These are phyloP conservation scores for Xylogone sp. DNA, from an alignment of 2,329 filamentous ascomycete genomes.

Conservation along the genomic window DNA sequence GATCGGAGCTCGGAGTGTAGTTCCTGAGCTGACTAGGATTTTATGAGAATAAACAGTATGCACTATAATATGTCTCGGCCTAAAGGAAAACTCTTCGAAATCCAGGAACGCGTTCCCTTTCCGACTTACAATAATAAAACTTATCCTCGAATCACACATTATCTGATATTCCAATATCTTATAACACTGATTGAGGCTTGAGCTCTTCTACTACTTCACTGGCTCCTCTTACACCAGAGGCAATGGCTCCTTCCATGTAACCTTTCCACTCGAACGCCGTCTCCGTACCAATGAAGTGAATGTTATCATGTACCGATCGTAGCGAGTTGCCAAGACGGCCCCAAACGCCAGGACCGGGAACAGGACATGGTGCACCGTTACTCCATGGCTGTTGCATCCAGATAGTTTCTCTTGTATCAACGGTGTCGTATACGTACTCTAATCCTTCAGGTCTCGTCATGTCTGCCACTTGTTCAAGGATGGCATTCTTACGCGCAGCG, in stretches of 20 bases:
- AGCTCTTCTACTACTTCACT: conserved; percentile 34
- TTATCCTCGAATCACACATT: too few species aligned
- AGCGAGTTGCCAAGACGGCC: conserved; percentile 29
- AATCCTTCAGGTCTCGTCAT: background rate
- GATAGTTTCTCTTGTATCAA: conserved; percentile 14
- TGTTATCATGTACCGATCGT: conserved; percentile 31
- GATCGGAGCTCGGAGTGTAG: too few species aligned
- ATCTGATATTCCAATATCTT: too few species aligned
- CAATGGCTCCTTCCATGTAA: conserved; percentile 55
- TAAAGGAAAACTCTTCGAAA: too few species aligned
- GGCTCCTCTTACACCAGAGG: conserved; percentile 44
- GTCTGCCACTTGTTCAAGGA: conserved; percentile 22
- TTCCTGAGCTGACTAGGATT: too few species aligned
- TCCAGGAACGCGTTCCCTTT: too few species aligned
- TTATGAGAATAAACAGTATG: too few species aligned
- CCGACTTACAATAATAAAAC: too few species aligned
- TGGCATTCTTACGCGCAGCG: conserved; percentile 35
- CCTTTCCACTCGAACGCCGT: conserved; percentile 49
- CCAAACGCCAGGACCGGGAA: conserved; percentile 35
- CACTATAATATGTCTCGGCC: too few species aligned
- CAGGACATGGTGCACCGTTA: conserved; percentile 36
- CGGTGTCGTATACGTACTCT: conserved; percentile 16
- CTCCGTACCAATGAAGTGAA: conserved; percentile 54
- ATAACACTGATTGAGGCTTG: too few species aligned
- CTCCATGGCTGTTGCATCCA: conserved; percentile 17